Base-by-base conservation (phyloP, 176 grass and related monocot genomes). In the Juncus effusus region DNA sequence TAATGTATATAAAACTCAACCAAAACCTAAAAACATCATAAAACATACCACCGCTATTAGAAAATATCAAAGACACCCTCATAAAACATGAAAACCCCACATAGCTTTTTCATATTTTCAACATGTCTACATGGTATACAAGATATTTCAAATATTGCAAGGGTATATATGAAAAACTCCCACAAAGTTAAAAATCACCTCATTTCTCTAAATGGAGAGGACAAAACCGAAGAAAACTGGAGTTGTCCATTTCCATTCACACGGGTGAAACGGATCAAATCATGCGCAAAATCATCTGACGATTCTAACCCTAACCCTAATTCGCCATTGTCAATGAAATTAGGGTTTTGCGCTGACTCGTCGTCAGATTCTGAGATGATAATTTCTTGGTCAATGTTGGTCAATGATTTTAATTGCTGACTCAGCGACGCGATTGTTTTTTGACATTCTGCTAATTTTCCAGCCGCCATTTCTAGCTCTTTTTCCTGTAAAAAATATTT, bases 351-450 rank as follows among this genome's bases (percentile, higher is more conserved):
- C 37, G 28, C 47, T 11, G 68, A 72, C 38, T 72, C 68, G 41
- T 72, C 54, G 6, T 57, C 68, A 2, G 54, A 40, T 72, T 53
- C 2, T 56, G 40, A 50, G 36, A 72, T 37, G 19, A 11, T 45
- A 59, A 45, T 57, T 72, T 72, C 68, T 58, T 72, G 37, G 51
- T 99, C 85, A 4, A 94, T 35, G 44, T 79, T 70, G 9, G 95
- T 99, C 36, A 99, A 73, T 0, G 83, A 99, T 78, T 94, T 90
- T 35, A 99, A 78, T 61, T 99, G 95, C 10, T 67, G 85, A 19
- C 86, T 86, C 0, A 99, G 88, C 64, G 90, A 94, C 3, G 95
- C 89, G 0, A 99, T 99, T 9, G 95, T 99, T 80, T 87, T 99
- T 65, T 99, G 95, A 74, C 95, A 99, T 76, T 99, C 95, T 0